These are phyloP conservation scores for Thelonectria olida DNA, from an alignment of 2,329 filamentous ascomycete species.

Conservation along the genomic window DNA sequence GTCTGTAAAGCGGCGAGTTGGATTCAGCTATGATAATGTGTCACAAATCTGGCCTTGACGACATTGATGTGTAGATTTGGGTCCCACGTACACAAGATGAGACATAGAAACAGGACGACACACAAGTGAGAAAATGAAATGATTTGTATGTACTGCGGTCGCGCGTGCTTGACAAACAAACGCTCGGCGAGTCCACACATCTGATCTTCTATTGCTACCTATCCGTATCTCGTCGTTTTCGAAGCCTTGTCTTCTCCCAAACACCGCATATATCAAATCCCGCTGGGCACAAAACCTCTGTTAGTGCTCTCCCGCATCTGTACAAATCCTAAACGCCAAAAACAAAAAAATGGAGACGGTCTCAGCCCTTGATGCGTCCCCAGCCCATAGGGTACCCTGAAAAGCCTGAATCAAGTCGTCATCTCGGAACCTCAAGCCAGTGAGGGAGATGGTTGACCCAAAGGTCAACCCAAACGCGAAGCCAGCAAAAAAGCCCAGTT, in stretches of 20 bases:
- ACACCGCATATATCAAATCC: conserved; percentile 9
- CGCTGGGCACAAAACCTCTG: neutral
- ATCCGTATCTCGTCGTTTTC: conserved; percentile 11
- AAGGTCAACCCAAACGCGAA: conserved; percentile 22
- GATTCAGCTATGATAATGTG: neutral
- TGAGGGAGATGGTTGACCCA: conserved; percentile 1
- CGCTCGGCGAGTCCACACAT: neutral
- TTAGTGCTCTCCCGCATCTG: neutral
- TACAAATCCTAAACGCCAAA: neutral
- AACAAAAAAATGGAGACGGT: conserved; percentile 52
- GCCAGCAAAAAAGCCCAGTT: neutral
- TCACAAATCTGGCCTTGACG: neutral
- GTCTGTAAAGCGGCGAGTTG: neutral
- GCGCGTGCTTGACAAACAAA: neutral
- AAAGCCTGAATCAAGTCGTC: conserved; percentile 37
- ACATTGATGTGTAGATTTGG: neutral
- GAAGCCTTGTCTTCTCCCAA: conserved; percentile 1
- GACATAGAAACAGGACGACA: neutral
- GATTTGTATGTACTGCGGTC: neutral
- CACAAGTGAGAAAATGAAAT: neutral
- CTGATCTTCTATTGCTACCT: neutral
- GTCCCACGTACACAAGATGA: neutral
- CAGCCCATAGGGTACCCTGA: conserved; percentile 40
- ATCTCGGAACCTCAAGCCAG: conserved; percentile 23
- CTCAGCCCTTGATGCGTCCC: conserved; percentile 67